Percentiles rank a stretch among this genome's conserved stretches.
Evolutionary conservation across 768 basidiomycete genomes (phyloP).

Genomic region (Hericium coralloides): DNA sequence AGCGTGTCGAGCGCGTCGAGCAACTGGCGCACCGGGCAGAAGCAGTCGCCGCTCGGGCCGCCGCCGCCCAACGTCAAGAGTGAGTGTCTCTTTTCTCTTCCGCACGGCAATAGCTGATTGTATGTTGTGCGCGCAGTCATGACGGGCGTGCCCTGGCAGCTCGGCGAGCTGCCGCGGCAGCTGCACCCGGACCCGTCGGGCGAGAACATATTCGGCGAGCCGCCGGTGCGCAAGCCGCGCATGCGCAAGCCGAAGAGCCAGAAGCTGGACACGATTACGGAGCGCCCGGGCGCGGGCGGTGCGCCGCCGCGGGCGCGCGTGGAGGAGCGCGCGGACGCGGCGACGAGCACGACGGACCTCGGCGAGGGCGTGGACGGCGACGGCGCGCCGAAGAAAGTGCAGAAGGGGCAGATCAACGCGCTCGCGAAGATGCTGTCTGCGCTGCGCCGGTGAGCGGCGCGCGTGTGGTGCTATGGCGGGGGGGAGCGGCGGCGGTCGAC

Average conservation of each 20-base stretch:
- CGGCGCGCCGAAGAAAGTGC: constrained; percentile 61
- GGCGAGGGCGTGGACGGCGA: constrained; percentile 18
- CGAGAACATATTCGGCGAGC: constrained; percentile 44
- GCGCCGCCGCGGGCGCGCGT: constrained; percentile 35
- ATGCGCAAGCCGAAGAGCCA: constrained; percentile 49
- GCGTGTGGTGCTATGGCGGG: neutral
- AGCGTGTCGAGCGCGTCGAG: constrained; percentile 73
- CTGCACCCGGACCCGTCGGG: constrained; percentile 51
- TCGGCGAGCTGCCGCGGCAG: constrained; percentile 60
- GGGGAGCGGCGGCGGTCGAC: neutral
- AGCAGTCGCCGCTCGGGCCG: neutral
- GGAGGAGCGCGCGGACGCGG: constrained; percentile 47
- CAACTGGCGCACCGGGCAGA: constrained; percentile 52
- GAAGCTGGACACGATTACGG: constrained; percentile 71
- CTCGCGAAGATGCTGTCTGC: constrained; percentile 90
- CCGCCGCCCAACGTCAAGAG: constrained; percentile 64
- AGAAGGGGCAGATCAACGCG: constrained; percentile 84
- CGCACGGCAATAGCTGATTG: constrained; percentile 1
- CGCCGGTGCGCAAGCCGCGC: constrained; percentile 52
- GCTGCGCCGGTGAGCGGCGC: constrained; percentile 51
- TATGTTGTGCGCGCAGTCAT: constrained; percentile 39
- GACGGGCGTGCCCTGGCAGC: constrained; percentile 70
- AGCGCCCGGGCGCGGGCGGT: constrained; percentile 39
- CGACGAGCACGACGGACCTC: constrained; percentile 71
- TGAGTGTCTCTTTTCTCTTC: constrained; percentile 31